phyloP scores from a whole-genome alignment of 2,329 filamentous ascomycete species.

The Fusarium sp. region DNA sequence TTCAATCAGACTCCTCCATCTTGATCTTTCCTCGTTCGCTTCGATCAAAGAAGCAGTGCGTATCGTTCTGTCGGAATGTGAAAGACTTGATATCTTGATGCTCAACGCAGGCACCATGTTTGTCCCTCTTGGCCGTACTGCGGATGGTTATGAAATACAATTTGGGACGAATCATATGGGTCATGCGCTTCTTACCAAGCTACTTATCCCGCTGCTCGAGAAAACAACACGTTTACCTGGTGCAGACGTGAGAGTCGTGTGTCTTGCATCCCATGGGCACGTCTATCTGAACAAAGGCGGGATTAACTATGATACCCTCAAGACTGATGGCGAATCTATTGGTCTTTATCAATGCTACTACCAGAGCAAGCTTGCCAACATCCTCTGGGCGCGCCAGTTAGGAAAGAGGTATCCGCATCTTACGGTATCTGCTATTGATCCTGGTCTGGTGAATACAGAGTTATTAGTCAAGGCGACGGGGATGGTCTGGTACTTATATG shows the following conservation, averaged over 20 bases:
- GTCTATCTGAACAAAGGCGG: neutral
- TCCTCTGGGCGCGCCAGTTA: neutral
- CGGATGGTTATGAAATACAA: neutral
- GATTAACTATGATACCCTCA: neutral
- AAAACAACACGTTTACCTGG: neutral
- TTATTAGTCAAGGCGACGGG: neutral
- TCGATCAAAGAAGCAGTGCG: neutral
- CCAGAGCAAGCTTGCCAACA: neutral
- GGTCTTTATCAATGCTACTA: neutral
- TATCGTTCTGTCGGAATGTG: neutral
- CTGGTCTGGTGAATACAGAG: neutral
- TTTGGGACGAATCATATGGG: neutral
- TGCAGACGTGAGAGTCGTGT: neutral
- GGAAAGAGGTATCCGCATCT: neutral
- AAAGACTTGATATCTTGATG: neutral
- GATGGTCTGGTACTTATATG: neutral
- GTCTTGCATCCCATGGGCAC: neutral
- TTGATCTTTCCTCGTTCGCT: neutral
- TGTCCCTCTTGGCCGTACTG: neutral
- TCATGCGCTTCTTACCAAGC: rapidly evolving
- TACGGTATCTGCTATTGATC: neutral
- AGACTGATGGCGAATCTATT: neutral
- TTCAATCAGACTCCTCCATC: neutral
- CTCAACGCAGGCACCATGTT: neutral
- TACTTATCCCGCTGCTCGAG: neutral